Conservation (phyloP, 129 eudicot species). For the Flaveria robusta region DNA sequence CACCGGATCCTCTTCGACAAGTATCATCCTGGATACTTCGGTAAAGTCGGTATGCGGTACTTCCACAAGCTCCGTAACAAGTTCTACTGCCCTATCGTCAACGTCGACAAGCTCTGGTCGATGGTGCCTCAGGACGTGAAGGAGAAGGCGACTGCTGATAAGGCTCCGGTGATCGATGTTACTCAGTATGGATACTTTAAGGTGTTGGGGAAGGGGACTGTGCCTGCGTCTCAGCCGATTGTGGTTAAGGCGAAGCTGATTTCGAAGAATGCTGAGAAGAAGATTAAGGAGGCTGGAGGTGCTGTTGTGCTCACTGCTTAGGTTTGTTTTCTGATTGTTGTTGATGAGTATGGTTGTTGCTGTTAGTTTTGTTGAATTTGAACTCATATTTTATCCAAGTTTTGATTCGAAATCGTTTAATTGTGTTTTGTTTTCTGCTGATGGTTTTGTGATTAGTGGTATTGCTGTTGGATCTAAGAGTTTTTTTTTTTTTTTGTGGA, state of each 20-base stretch:
- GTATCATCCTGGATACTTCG: conserved; percentile 92
- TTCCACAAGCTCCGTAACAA: conserved; percentile 78
- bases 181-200: conserved; percentile 78
- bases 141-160: conserved; percentile 51
- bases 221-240: conserved; percentile 53
- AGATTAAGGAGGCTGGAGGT: conserved; percentile 89
- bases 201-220: conserved; percentile 71
- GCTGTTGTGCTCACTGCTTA: conserved; percentile 82
- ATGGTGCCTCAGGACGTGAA: conserved; percentile 73
- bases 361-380: conserved; percentile 28
- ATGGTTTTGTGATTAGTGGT: too few species aligned
- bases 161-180: conserved; percentile 69
- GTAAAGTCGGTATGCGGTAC: conserved; percentile 89
- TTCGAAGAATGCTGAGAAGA: conserved; percentile 77
- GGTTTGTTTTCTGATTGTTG: conserved; percentile 35
- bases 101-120: conserved; percentile 82
- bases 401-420: conserved; percentile 16
- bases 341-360: conserved; percentile 14
- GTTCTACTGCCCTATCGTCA: conserved; percentile 79
- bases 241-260: conserved; percentile 79
- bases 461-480: too few species aligned
- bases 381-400: conserved; percentile 25
- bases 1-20: conserved; percentile 92
- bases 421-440: background rate
- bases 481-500: too few species aligned